Conservation (phyloP, 2,329 filamentous ascomycete genomes). For the Aspergillus glaucus region DNA sequence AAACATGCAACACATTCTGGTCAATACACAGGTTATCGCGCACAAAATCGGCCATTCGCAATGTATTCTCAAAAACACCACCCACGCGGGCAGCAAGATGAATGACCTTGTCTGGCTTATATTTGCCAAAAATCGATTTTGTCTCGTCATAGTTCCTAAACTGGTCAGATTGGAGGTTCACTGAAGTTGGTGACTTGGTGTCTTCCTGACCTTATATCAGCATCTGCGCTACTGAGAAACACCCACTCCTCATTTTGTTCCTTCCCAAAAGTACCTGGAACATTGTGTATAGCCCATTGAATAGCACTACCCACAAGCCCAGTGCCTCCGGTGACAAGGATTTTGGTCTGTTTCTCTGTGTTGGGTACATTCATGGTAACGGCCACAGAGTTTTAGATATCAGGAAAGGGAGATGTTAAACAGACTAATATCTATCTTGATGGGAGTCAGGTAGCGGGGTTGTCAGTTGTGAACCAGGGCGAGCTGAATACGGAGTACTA, state of each 20-base stretch:
- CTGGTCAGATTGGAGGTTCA: background rate
- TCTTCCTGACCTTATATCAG: background rate
- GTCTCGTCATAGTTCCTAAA: background rate
- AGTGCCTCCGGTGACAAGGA: background rate
- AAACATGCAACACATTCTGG: constrained; percentile 1
- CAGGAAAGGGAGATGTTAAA: background rate
- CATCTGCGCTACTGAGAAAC: constrained; percentile 1
- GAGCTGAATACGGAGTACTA: background rate
- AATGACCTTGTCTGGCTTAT: background rate
- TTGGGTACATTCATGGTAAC: background rate
- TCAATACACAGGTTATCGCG: background rate
- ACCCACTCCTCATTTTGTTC: background rate
- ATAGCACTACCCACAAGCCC: background rate
- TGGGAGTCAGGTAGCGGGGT: background rate
- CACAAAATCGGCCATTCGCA: background rate
- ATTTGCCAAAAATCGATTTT: background rate
- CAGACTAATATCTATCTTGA: background rate
- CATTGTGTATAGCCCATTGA: background rate
- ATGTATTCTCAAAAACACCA: background rate
- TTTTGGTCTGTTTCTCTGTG: background rate
- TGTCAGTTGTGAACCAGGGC: background rate
- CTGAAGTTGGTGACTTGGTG: background rate
- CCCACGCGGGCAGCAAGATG: background rate
- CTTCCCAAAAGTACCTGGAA: background rate
- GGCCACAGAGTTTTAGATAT: background rate